A percentile compares a stretch with the other conserved stretches of the same genome.
phyloP scores from a whole-genome alignment of 1,284 basidiomycete genomes.

The Gymnopus androsaceus region DNA sequence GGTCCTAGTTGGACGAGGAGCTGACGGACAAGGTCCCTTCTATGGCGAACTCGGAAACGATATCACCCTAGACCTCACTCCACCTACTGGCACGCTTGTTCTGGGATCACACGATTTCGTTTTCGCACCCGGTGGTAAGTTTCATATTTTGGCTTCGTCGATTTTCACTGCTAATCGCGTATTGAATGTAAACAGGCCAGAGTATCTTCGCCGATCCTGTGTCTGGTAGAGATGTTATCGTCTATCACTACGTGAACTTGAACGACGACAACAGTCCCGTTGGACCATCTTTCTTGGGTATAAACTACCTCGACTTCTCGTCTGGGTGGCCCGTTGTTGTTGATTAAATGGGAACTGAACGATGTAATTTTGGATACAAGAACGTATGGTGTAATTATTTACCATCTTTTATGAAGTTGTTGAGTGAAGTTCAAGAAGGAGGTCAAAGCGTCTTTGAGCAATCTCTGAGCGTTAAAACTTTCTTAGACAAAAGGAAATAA shows the following conservation, averaged over 20 bases:
- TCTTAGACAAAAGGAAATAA: too few species aligned
- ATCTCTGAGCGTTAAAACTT: too few species aligned
- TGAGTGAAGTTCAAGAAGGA: too few species aligned
- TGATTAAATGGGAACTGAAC: too few species aligned
- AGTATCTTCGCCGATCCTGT: conserved; percentile 22
- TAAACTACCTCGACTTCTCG: conserved; percentile 25
- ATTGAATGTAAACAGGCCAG: conserved; percentile 12
- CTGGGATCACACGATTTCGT: conserved; percentile 36
- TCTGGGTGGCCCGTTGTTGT: conserved; percentile 23
- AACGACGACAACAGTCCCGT: conserved; percentile 14
- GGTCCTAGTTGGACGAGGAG: conserved; percentile 32
- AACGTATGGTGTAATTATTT: too few species aligned
- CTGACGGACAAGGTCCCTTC: conserved; percentile 32
- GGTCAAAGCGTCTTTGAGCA: too few species aligned
- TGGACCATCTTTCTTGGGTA: conserved; percentile 20
- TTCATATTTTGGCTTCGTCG: not conserved
- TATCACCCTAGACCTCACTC: conserved; percentile 22
- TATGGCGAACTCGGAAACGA: conserved; percentile 26
- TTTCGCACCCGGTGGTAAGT: conserved; percentile 32
- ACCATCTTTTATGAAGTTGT: too few species aligned
- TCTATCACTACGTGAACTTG: conserved; percentile 24
- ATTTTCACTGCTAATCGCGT: not conserved
- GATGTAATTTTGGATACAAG: too few species aligned
- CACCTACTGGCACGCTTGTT: conserved; percentile 29
- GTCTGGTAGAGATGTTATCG: conserved; percentile 22